Conservation (phyloP, 2,329 filamentous ascomycete genomes). For the Cordyceps cicadae region DNA sequence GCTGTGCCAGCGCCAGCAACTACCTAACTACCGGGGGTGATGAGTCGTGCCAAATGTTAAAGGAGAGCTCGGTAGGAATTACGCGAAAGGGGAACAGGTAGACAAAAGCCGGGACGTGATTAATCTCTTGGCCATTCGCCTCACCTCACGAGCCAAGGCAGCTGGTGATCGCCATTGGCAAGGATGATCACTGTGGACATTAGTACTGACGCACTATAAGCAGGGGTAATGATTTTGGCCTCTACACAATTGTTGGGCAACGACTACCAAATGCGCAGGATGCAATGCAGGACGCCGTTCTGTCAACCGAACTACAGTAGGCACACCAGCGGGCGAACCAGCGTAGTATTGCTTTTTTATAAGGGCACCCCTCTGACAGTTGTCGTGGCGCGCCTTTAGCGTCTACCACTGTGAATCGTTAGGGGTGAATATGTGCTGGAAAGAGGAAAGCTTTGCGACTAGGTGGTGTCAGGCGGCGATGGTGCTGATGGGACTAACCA, state of each 20-base stretch:
- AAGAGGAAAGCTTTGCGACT: constrained; percentile 6
- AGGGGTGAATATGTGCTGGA: background rate
- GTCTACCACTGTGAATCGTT: background rate
- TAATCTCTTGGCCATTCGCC: background rate
- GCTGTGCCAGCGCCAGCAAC: background rate
- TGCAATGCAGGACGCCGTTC: background rate
- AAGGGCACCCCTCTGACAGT: background rate
- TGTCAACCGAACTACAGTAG: too few species aligned
- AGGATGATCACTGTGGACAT: background rate
- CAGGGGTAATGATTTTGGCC: background rate
- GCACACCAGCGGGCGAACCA: too few species aligned
- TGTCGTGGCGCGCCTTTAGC: background rate
- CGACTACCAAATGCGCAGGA: background rate
- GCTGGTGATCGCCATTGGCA: background rate
- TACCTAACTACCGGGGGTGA: too few species aligned
- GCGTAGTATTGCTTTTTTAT: background rate
- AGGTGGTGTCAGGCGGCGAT: background rate
- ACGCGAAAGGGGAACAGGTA: background rate
- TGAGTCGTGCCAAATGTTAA: background rate
- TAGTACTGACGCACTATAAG: background rate
- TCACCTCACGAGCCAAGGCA: background rate
- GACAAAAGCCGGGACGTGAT: background rate
- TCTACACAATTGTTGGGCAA: constrained; percentile 1
- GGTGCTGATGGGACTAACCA: background rate
- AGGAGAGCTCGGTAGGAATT: background rate